Evolutionary conservation across 129 eudicot species (phyloP).

Genomic region (Pulicaria dysenterica): DNA sequence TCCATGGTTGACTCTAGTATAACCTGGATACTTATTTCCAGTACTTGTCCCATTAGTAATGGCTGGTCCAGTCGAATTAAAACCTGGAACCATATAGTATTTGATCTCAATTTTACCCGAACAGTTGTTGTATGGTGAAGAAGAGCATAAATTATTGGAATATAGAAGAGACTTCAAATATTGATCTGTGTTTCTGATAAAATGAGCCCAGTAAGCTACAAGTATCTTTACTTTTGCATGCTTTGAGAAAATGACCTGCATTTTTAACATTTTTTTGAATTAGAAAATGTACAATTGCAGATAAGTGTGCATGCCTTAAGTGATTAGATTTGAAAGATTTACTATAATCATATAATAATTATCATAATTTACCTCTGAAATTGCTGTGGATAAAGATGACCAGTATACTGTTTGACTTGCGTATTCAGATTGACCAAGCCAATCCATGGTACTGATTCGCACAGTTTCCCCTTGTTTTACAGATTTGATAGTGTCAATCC

Average conservation of each 20-base stretch:
- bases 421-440: constrained; percentile 90
- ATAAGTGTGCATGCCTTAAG: neutral
- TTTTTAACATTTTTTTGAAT: neutral
- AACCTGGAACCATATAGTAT: constrained; percentile 79
- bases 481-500: constrained; percentile 80
- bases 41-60: constrained; percentile 49
- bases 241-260: constrained; percentile 68
- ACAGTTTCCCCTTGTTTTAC: constrained; percentile 58
- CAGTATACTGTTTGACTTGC: constrained; percentile 59
- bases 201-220: constrained; percentile 81
- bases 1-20: constrained; percentile 77
- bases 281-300: neutral
- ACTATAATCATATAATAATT: neutral
- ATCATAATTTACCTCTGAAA: constrained; percentile 59
- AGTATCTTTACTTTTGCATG: constrained; percentile 72
- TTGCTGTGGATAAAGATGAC: constrained; percentile 74
- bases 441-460: constrained; percentile 85
- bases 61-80: constrained; percentile 73
- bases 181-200: constrained; percentile 57
- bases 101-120: constrained; percentile 78
- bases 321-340: neutral
- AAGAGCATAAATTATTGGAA: constrained; percentile 66
- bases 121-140: constrained; percentile 74
- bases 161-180: constrained; percentile 76
- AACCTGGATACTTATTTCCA: constrained; percentile 68